These are phyloP conservation scores for Mariannaea elegans DNA, from an alignment of 2,329 filamentous ascomycete species.

Conservation along the genomic window DNA sequence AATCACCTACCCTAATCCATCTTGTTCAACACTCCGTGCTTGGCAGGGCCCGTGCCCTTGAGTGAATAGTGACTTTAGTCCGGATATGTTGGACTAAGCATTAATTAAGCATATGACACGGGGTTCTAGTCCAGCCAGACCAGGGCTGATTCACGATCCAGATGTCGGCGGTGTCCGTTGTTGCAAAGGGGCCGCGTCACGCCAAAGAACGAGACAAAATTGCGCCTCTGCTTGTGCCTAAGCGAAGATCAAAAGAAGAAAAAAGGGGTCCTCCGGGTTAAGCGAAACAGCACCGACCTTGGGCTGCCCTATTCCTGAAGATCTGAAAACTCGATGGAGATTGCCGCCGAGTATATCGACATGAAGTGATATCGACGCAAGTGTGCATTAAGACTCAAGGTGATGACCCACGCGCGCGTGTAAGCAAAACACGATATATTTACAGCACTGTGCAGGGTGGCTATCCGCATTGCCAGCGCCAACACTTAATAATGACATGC, in stretches of 20 bases:
- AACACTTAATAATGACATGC: too few species aligned
- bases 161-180: neutral
- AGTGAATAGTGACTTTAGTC: too few species aligned
- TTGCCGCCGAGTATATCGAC: neutral
- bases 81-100: too few species aligned
- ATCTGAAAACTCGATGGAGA: neutral
- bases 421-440: too few species aligned
- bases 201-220: neutral
- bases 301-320: neutral
- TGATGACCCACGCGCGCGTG: too few species aligned
- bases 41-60: neutral
- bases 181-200: neutral
- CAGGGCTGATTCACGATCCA: neutral
- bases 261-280: neutral
- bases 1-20: neutral
- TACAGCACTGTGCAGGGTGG: too few species aligned
- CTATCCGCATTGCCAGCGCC: too few species aligned
- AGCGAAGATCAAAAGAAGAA: neutral
- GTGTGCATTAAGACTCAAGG: too few species aligned
- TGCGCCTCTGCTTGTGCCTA: conserved; percentile 1
- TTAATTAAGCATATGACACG: neutral
- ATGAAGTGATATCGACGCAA: neutral
- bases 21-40: neutral
- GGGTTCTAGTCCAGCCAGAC: neutral
- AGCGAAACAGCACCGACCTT: neutral